Percentiles rank a stretch among this genome's conserved stretches.
Evolutionary conservation across 2,329 filamentous ascomycete genomes (phyloP).

Genomic region (Torrubiellomyces zombiae): DNA sequence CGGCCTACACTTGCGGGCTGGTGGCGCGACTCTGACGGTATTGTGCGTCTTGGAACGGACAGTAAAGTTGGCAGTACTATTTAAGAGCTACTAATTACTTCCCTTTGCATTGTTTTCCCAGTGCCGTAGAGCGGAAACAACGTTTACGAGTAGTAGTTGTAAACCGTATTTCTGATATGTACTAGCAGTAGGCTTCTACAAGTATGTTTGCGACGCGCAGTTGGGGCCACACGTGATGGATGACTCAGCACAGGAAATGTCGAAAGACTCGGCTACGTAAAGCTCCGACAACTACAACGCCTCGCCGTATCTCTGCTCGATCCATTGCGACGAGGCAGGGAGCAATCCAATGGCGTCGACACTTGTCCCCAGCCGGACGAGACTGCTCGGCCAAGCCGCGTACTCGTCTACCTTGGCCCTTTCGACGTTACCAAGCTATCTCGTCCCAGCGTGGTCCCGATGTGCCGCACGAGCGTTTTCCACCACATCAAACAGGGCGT

Average conservation of each 20-base stretch:
- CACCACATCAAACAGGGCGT: slow-evolving; percentile 46
- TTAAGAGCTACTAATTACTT: too few species aligned
- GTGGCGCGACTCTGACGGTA: background rate
- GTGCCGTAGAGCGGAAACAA: too few species aligned
- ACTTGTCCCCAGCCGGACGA: slow-evolving; percentile 47
- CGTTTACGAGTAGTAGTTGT: too few species aligned
- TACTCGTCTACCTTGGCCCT: slow-evolving; percentile 34
- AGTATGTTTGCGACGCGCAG: too few species aligned
- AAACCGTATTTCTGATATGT: too few species aligned
- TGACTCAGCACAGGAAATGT: slow-evolving; percentile 8
- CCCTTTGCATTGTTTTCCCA: too few species aligned
- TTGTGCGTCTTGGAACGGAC: background rate
- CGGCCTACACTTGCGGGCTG: too few species aligned
- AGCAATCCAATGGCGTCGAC: slow-evolving; percentile 28
- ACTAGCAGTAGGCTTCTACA: too few species aligned
- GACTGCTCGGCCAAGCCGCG: slow-evolving; percentile 40
- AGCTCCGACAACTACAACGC: slow-evolving; percentile 1
- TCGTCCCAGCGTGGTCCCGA: slow-evolving; percentile 51
- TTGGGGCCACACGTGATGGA: slow-evolving; percentile 3
- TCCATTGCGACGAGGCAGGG: slow-evolving; percentile 4
- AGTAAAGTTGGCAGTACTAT: too few species aligned
- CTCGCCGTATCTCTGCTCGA: slow-evolving; percentile 2
- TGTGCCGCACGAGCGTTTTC: slow-evolving; percentile 42
- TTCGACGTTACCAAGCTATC: slow-evolving; percentile 55
- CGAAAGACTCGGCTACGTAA: background rate